Evolutionary conservation across 1,139 yeast genomes (phyloP).

Genomic region (Suhomyces kunorum): DNA sequence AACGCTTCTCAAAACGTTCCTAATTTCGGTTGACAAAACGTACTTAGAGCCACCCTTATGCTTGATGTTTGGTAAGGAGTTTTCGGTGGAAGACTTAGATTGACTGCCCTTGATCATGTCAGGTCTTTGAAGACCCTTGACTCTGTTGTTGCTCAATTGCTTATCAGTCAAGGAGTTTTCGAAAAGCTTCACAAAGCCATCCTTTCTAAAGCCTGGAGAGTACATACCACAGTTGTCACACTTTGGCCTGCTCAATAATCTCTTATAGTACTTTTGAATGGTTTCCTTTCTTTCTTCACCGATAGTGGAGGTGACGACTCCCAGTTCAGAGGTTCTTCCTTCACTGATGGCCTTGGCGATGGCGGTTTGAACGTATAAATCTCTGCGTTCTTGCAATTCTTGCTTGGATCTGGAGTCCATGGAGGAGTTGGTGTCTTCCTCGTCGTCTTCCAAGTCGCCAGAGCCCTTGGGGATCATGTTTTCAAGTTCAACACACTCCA

Average conservation of each 20-base stretch:
- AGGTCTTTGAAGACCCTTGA: slow-evolving; percentile 74
- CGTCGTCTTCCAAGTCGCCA: slow-evolving; percentile 28
- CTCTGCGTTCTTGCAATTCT: slow-evolving; percentile 60
- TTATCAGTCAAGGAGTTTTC: slow-evolving; percentile 83
- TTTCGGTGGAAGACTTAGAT: slow-evolving; percentile 16
- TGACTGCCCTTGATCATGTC: slow-evolving; percentile 55
- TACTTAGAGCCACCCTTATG: slow-evolving; percentile 78
- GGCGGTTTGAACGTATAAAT: slow-evolving; percentile 65
- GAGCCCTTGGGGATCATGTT: slow-evolving; percentile 47
- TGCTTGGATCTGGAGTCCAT: slow-evolving; percentile 43
- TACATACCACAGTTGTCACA: slow-evolving; percentile 97
- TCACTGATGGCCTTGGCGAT: slow-evolving; percentile 76
- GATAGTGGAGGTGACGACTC: slow-evolving; percentile 80
- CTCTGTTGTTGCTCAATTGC: slow-evolving; percentile 77
- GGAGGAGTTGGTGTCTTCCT: slow-evolving; percentile 24
- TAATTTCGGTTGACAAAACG: slow-evolving; percentile 82
- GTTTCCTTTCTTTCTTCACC: slow-evolving; percentile 81
- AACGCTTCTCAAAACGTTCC: slow-evolving; percentile 72
- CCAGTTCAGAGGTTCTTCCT: slow-evolving; percentile 67
- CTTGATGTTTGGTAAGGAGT: slow-evolving; percentile 43
- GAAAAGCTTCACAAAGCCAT: slow-evolving; percentile 89
- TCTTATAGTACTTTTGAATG: slow-evolving; percentile 74
- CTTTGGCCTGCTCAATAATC: slow-evolving; percentile 71
- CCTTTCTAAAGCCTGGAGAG: slow-evolving; percentile 92
- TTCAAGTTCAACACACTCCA: slow-evolving; percentile 76